Conservation (phyloP, 129 eudicot genomes). For the Escallonia rubra region DNA sequence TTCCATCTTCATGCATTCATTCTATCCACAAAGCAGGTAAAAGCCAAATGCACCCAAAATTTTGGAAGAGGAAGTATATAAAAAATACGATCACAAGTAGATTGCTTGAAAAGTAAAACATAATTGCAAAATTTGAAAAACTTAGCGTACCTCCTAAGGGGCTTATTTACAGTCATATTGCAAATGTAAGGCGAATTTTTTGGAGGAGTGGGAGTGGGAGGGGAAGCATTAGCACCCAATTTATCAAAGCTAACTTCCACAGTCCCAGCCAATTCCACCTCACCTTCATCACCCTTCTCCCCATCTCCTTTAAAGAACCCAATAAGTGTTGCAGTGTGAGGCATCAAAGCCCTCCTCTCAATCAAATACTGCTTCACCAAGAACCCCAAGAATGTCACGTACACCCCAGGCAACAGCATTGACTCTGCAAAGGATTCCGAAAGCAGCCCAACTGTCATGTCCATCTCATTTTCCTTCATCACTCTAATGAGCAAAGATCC, state of each 20-base stretch:
- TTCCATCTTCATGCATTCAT: too few species aligned
- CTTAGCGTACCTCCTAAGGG: conserved; percentile 62
- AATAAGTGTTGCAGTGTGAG: conserved; percentile 72
- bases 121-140: background rate
- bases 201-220: conserved; percentile 91
- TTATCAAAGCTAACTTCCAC: conserved; percentile 74
- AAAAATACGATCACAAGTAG: too few species aligned
- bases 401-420: conserved; percentile 63
- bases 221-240: conserved; percentile 76
- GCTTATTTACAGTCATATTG: conserved; percentile 82
- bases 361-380: conserved; percentile 69
- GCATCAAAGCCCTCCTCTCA: conserved; percentile 71
- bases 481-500: conserved; percentile 69
- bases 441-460: conserved; percentile 53
- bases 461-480: conserved; percentile 83
- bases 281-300: conserved; percentile 31
- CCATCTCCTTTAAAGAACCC: conserved; percentile 52
- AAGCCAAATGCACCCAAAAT: too few species aligned
- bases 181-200: conserved; percentile 73
- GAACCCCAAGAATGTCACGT: conserved; percentile 55
- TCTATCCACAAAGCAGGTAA: too few species aligned
- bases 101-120: background rate
- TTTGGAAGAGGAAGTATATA: too few species aligned
- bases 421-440: conserved; percentile 94
- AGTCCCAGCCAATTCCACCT: conserved; percentile 79